These are phyloP conservation scores for Pseudocercospora fijiensis DNA, from an alignment of 2,329 filamentous ascomycete species.

Conservation along the genomic window DNA sequence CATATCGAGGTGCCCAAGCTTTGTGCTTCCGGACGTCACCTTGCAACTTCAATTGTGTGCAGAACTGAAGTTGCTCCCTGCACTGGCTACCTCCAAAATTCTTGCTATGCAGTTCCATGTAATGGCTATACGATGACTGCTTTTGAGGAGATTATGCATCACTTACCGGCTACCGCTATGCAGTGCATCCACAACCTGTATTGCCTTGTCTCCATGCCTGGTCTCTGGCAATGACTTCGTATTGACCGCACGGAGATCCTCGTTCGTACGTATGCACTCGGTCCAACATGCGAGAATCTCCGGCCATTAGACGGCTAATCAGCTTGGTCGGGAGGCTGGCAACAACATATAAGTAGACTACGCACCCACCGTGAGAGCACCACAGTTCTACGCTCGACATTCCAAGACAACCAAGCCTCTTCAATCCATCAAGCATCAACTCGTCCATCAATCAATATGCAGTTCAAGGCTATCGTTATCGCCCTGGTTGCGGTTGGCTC, in stretches of 20 bases:
- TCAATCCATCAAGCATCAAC: not conserved
- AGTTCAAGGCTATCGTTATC: conserved; percentile 7
- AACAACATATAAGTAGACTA: not conserved
- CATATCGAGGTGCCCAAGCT: not conserved
- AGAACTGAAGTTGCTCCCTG: not conserved
- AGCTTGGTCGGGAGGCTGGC: not conserved
- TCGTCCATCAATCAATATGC: conserved; percentile 4
- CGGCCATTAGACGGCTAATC: not conserved
- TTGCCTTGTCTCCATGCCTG: not conserved
- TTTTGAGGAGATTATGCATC: not conserved
- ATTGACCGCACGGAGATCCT: not conserved
- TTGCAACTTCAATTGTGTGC: not conserved
- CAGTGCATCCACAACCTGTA: not conserved
- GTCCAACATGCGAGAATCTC: not conserved
- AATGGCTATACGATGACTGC: not conserved
- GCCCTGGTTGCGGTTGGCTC: conserved; percentile 7
- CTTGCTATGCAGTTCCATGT: not conserved
- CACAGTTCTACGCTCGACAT: not conserved
- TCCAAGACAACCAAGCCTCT: not conserved
- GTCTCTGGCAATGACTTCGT: not conserved
- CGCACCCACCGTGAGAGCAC: not conserved
- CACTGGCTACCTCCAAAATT: not conserved
- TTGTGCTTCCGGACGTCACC: conserved; percentile 2
- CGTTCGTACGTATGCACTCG: not conserved
- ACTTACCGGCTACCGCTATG: not conserved